Base-by-base conservation (phyloP, 2,329 filamentous ascomycete species). In the Coleophoma crateriformis region DNA sequence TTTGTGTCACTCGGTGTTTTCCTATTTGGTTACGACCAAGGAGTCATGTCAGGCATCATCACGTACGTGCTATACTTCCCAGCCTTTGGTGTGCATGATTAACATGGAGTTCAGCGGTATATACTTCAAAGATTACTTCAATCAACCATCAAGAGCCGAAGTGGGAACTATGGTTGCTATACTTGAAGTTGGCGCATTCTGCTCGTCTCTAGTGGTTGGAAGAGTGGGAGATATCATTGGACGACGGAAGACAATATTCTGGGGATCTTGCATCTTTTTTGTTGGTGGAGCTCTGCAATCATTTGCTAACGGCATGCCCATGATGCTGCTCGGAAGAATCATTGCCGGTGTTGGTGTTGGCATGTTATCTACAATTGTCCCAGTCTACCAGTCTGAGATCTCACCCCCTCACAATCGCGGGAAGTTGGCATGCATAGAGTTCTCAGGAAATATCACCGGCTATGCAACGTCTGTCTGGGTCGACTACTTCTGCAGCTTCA, bases 391-490 rank as follows among this genome's bases (percentile, higher is more conserved):
- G 66, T 92, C 90, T 41, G 91, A 96, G 66, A 95, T 96, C 63
- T 96, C 92, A 40, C 94, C 94, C 45, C 90, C 94, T 5, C 94
- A 99, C 65, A 97, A 96, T 68, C 81, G 94, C 61, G 94, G 94
- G 55, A 95, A 94, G 71, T 78, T 99, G 54, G 94, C 92, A 20
- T 97, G 94, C 68, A 97, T 99, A 58, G 94, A 99, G 68, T 99
- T 97, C 64, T 92, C 92, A 0, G 94, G 94, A 48, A 99, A 99
- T 69, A 95, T 99, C 55, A 85, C 89, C 53, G 94, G 94, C 33
- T 99, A 99, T 67, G 87, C 92, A 48, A 90, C 90, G 47, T 97
- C 92, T 60, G 92, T 97, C 19, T 99, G 94, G 94, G 92, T 97
- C 27, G 94, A 99, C 68, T 99, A 97, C 70, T 92, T 94, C 62